Base-by-base conservation (phyloP, 306 rosid genomes). In the Oemleria cerasiformis region DNA sequence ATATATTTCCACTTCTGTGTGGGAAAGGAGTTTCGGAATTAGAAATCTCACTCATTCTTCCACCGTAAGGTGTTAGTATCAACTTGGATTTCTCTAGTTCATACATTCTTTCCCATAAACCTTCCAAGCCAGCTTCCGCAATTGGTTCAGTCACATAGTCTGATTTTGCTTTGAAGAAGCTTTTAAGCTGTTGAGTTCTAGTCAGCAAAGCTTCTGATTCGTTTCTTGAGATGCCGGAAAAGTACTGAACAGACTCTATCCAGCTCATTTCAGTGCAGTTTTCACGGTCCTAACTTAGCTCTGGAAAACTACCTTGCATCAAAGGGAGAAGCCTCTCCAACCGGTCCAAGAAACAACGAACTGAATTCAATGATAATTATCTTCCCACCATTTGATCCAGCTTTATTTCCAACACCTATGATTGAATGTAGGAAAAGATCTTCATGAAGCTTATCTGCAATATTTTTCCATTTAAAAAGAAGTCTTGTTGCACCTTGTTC, bases 151-250 rank as follows among this genome's bases (percentile, higher is more conserved):
- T 77, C 6, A 88, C 93, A 5, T 73, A 90, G 70, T 90, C 93
- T 47, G 96, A 84, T 70, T 90, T 90, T 11, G 90, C 93, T 64
- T 90, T 90, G 91, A 81, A 86, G 84, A 58, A 84, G 58, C 69
- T 70, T 72, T 76, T 79, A 55, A 70, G 79, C 17, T 44, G 23
- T 7, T 2, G 89, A 57, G 54, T 87, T 5, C 90, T 81, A 5
- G 81, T 10, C 19, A 86, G 88, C 8, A 90, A 72, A 72, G 88
- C 79, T 57, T 88, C 91, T 0, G 92, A 77, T 0, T 85, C 80
- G 0, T 70, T 79, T 12, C 21, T 79, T 2, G 93, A 81, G 69
- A 40, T 79, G 12, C 84, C 84, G 5, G 87, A 90, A 54, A 78
- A 84, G 41, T 82, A 73, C 2, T 88, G 83, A 43, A 86, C 89